Evolutionary conservation across 306 rosid genomes (phyloP).

Genomic region (Carpinus fangiana): DNA sequence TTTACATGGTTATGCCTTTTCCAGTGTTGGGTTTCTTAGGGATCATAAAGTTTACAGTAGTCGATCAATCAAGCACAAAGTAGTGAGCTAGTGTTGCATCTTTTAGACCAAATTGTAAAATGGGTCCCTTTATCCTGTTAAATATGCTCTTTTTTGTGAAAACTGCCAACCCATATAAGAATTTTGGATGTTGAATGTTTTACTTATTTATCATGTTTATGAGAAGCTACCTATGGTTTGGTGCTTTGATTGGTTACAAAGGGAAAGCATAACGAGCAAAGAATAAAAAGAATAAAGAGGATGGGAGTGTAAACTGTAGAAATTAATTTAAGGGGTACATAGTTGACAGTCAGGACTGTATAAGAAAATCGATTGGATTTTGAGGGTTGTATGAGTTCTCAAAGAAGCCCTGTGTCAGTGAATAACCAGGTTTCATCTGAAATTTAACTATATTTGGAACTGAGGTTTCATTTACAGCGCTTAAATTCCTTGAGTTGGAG

Average conservation of each 20-base stretch:
- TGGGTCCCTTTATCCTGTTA: too few species aligned
- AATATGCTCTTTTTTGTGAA: neutral
- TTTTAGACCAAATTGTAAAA: too few species aligned
- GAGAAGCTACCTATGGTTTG: neutral
- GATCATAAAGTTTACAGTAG: neutral
- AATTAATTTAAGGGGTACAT: neutral
- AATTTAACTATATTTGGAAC: neutral
- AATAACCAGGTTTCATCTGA: neutral
- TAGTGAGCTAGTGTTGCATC: neutral
- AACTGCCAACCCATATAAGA: neutral
- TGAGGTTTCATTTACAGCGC: neutral
- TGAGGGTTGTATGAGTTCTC: neutral
- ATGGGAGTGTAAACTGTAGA: neutral
- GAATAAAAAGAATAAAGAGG: neutral
- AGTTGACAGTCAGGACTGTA: neutral
- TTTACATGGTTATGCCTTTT: slow-evolving; percentile 10
- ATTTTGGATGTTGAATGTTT: slow-evolving; percentile 6
- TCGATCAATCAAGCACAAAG: neutral
- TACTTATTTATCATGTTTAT: neutral
- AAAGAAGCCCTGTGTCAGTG: neutral
- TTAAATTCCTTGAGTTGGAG: neutral
- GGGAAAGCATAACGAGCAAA: neutral
- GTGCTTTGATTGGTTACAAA: neutral
- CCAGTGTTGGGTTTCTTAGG: neutral
- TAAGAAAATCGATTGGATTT: neutral